Base-by-base conservation (phyloP, 495 filamentous ascomycete genomes). In the Penicillium subrubescens region DNA sequence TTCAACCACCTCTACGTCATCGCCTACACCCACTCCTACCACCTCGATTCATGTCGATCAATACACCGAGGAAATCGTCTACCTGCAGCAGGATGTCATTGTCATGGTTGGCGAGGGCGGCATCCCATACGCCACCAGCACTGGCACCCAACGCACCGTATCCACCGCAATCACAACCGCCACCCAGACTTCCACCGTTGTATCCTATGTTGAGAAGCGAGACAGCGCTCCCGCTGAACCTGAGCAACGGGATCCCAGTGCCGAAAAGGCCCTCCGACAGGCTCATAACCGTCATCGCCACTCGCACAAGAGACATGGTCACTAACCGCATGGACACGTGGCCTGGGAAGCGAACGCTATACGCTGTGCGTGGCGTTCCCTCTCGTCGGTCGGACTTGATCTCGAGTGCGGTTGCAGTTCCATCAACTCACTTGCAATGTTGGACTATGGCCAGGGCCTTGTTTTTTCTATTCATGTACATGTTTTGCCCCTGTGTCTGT, bases 71-170 rank as follows among this genome's bases (percentile, higher is more conserved):
- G 75, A 77, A 44, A 65, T 77, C n/a, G 64, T 83, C 25, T 77
- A 74, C 46, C 52, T 81, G 29, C 67, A 76, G 46, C 71, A 73
- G 25, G 71, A 81, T 25, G 64, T 83, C n/a, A 54, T 71, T n/a
- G 67, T 83, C 59, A 29, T 75, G 39, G 63, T 77, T n/a, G 73
- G 78, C 54, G 70, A 52, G 1, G 54, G 74, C 8, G 72, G 73
- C 12, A 31, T 51, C 15, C 69, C 72, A 0, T 60, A 70, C 43
- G 58, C 67, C 31, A 80, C 78, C 8, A 67, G 51, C 37, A 71
- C 67, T 35, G 74, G 71, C 8, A 35, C 33, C 4, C 19, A 61
- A 5, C 62, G 62, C 34, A 72, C 72, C 2, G 31, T 77, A 15
- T 77, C 73, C 8, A 58, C 69, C 10, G 14, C 71, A 0, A 53